Conservation (phyloP, 2,329 filamentous ascomycete genomes). For the Botrytis squamosa region DNA sequence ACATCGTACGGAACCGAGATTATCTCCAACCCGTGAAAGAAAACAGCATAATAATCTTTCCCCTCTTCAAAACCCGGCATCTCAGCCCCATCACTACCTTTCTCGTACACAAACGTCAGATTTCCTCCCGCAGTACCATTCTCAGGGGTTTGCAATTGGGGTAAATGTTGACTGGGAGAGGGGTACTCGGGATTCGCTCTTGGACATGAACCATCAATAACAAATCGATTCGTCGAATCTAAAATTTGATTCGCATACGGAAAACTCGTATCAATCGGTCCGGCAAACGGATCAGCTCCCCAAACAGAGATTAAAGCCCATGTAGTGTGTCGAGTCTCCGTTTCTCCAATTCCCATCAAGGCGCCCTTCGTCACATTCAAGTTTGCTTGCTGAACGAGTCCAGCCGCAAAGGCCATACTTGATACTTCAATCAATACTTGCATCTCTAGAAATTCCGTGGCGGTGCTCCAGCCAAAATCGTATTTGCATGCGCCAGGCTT, state of each 20-base stretch:
- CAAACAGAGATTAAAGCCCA: conserved; percentile 47
- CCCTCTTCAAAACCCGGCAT: conserved; percentile 36
- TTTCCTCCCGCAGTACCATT: conserved; percentile 38
- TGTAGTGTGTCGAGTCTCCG: conserved; percentile 43
- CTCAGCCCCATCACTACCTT: conserved; percentile 26
- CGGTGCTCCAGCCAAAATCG: conserved; percentile 33
- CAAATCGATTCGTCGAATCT: conserved; percentile 40
- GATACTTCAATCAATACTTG: conserved; percentile 42
- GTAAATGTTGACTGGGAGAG: conserved; percentile 41
- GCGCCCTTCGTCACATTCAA: conserved; percentile 40
- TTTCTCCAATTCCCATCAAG: conserved; percentile 42
- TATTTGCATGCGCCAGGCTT: conserved; percentile 44
- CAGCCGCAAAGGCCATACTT: conserved; percentile 44
- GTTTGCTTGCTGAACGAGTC: conserved; percentile 41
- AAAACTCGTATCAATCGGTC: conserved; percentile 44
- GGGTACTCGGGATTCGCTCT: conserved; percentile 42
- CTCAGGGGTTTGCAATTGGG: conserved; percentile 35
- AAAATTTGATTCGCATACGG: conserved; percentile 46
- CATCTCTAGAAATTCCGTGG: conserved; percentile 36
- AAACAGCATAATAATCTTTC: conserved; percentile 42
- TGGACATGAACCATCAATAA: conserved; percentile 41
- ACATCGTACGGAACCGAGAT: conserved; percentile 42
- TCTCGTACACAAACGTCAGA: conserved; percentile 39
- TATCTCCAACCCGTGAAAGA: conserved; percentile 43
- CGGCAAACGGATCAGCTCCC: conserved; percentile 43